These are phyloP conservation scores for Fusarium virguliforme DNA, from an alignment of 2,329 filamentous ascomycete species.

Conservation along the genomic window DNA sequence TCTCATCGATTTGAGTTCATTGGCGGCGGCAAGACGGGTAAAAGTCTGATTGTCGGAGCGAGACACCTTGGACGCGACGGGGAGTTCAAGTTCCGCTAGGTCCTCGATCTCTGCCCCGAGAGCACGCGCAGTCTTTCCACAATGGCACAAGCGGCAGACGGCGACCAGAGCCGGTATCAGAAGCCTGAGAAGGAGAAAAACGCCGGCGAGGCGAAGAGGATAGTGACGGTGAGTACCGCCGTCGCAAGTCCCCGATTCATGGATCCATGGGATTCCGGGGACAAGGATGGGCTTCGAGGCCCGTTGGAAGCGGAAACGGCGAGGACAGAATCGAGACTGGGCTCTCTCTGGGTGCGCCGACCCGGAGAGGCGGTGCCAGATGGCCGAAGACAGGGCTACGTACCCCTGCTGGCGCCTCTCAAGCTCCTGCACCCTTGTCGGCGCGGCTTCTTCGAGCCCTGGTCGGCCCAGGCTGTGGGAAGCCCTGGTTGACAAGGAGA, in stretches of 20 bases:
- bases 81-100: constrained; percentile 18
- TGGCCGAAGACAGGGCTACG: constrained; percentile 41
- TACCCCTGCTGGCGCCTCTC: constrained; percentile 42
- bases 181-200: constrained; percentile 14
- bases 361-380: constrained; percentile 47
- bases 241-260: constrained; percentile 25
- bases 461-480: constrained; percentile 26
- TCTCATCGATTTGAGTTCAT: constrained; percentile 35
- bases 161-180: constrained; percentile 9
- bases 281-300: constrained; percentile 25
- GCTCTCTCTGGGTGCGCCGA: constrained; percentile 22
- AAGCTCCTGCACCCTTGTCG: constrained; percentile 31
- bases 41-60: constrained; percentile 28
- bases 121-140: constrained; percentile 25
- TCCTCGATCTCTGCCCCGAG: constrained; percentile 3
- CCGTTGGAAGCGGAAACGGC: constrained; percentile 3
- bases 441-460: constrained; percentile 27
- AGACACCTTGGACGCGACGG: neutral
- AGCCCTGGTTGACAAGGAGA: constrained; percentile 34
- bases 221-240: constrained; percentile 24
- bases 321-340: constrained; percentile 33
- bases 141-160: constrained; percentile 18
- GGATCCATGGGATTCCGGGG: constrained; percentile 36
- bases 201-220: constrained; percentile 12
- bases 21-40: constrained; percentile 23